phyloP scores from a whole-genome alignment of 1,284 basidiomycete genomes.

The Apiotrichum sp. region DNA sequence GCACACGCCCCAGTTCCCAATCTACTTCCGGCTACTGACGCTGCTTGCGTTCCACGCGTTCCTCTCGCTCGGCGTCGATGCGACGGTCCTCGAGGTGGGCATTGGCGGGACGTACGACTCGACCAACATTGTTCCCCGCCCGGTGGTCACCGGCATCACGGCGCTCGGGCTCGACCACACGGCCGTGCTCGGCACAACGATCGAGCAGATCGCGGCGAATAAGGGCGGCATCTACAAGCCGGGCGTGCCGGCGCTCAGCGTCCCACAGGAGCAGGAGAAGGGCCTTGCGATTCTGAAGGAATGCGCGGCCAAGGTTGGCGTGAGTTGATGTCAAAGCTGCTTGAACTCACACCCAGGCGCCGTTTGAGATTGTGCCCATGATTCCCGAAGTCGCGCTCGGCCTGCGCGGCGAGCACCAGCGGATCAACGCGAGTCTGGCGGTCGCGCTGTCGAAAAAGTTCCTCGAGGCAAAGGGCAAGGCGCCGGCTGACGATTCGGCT shows the following conservation, averaged over 20 bases:
- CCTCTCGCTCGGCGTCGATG: conserved; percentile 63
- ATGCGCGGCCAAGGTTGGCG: conserved; percentile 63
- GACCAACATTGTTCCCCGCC: conserved; percentile 90
- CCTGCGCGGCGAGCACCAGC: conserved; percentile 82
- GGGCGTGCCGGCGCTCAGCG: conserved; percentile 77
- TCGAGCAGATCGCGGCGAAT: conserved; percentile 86
- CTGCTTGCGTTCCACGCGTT: conserved; percentile 90
- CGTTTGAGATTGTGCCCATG: conserved; percentile 31
- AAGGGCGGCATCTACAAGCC: conserved; percentile 97
- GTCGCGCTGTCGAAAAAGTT: conserved; percentile 68
- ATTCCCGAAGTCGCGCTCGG: conserved; percentile 53
- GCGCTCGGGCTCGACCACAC: conserved; percentile 91
- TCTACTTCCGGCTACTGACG: conserved; percentile 92
- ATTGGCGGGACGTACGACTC: conserved; percentile 93
- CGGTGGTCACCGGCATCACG: conserved; percentile 82
- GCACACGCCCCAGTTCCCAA: conserved; percentile 60
- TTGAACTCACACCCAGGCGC: conserved; percentile 38
- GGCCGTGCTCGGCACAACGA: conserved; percentile 80
- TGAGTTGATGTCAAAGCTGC: conserved; percentile 27
- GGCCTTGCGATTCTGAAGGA: conserved; percentile 62
- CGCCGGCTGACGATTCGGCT: conserved; percentile 26
- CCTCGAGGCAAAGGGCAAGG: conserved; percentile 49
- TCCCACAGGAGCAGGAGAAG: conserved; percentile 57
- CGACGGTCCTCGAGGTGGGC: conserved; percentile 93
- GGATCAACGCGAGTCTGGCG: conserved; percentile 84